phyloP scores from a whole-genome alignment of 352 stramenopile genomes.

The Plasmopara viticola region DNA sequence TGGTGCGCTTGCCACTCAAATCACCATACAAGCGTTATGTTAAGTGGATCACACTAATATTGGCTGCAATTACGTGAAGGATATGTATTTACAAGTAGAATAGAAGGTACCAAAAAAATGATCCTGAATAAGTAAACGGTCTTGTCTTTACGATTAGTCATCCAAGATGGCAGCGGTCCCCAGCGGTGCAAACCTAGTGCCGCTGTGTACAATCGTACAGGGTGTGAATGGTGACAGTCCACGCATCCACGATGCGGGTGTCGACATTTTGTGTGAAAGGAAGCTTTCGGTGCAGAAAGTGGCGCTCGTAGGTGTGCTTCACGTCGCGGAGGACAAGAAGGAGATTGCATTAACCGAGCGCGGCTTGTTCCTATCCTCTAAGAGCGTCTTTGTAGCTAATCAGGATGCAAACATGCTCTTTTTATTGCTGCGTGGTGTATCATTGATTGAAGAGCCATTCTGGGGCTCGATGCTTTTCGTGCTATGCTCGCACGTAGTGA shows the following conservation, averaged over 20 bases:
- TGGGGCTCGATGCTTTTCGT: constrained; percentile 61
- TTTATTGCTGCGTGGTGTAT: constrained; percentile 44
- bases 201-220: constrained; percentile 46
- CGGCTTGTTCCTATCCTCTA: constrained; percentile 50
- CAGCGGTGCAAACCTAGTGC: constrained; percentile 31
- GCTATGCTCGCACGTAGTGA: constrained; percentile 51
- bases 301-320: constrained; percentile 49
- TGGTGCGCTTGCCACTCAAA: too few species aligned
- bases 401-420: constrained; percentile 47
- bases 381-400: constrained; percentile 33
- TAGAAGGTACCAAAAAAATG: too few species aligned
- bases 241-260: constrained; percentile 34
- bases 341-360: constrained; percentile 17
- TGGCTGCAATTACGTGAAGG: too few species aligned
- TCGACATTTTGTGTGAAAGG: constrained; percentile 44
- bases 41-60: too few species aligned
- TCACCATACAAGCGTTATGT: too few species aligned
- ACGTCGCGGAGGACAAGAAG: constrained; percentile 21
- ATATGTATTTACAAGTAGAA: too few species aligned
- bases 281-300: constrained; percentile 45
- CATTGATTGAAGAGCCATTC: constrained; percentile 41
- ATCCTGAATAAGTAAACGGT: too few species aligned
- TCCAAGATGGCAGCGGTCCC: constrained; percentile 5
- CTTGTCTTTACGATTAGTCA: neutral
- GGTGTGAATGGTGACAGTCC: constrained; percentile 21